Evolutionary conservation across 2,329 filamentous ascomycete species (phyloP), one percentile per base, ranked within the genome.

Genomic region (Zymoseptoria ardabiliae): DNA sequence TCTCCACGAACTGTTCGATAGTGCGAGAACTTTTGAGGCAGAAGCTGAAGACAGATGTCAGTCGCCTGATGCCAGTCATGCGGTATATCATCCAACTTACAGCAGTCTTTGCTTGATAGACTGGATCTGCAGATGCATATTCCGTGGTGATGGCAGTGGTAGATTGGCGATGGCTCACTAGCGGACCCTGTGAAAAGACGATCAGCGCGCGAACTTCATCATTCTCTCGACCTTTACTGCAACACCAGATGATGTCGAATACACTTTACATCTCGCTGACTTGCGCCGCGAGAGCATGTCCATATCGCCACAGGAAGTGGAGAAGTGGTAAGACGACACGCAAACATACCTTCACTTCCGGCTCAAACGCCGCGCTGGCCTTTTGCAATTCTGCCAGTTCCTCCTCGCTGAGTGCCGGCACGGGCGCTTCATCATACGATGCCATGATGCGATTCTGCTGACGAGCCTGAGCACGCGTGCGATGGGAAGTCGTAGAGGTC

Each of bases 1-100:
- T 97, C 93, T 56, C 94, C 93, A 74, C 89, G 87, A 73, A 96
- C 85, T 10, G 87, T 87, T 58, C 94, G 90, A 72, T 93, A 96
- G 72, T 91, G 87, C 20, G 90, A 89, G 74, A 96, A 96, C 58
- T 88, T 90, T 68, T 87, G 82, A 6, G 91, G 88, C 57, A 99
- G 82, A 20, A 86, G 82, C 91, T 96, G 56, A n/a, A n/a, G 51
- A 22, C 22, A 11, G 21, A 13, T 45, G 41, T 55, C 30, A 52
- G 28, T 20, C 30, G 21, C 51, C 49, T 35, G 53, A 55, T 58
- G 11, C 11, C 53, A 56, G 50, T 54, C 57, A 35, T 10, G 54
- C 54, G 63, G 64, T 56, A 59, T 53, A 58, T 51, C 6, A n/a
- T 53, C 20, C 20, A 25, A 79, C 86, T 75, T 78, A 96, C 93